phyloP scores from a whole-genome alignment of 768 basidiomycete genomes.

The Boletus reticuloceps region DNA sequence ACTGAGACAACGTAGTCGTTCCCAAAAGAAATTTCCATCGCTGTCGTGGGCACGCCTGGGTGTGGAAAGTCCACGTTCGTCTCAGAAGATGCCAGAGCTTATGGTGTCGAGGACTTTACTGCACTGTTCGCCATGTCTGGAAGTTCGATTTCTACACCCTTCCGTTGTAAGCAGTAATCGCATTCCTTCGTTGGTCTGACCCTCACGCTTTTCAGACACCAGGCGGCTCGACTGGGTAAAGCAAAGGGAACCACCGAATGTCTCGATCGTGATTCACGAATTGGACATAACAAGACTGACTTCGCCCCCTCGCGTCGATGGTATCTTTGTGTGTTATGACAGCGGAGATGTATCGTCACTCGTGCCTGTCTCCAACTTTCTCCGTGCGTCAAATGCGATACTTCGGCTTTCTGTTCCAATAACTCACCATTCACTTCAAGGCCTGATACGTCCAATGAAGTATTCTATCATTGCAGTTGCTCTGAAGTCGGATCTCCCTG shows the following conservation, averaged over 20 bases:
- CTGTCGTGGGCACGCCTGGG: conserved; percentile 72
- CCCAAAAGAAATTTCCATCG: conserved; percentile 51
- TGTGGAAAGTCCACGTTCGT: conserved; percentile 89
- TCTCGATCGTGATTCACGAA: conserved; percentile 53
- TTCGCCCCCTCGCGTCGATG: conserved; percentile 62
- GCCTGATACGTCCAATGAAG: conserved; percentile 52
- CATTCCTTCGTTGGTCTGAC: not conserved
- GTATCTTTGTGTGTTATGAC: conserved; percentile 86
- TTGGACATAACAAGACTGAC: conserved; percentile 55
- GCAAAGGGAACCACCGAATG: conserved; percentile 41
- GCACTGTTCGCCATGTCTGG: conserved; percentile 32
- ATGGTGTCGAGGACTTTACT: conserved; percentile 47
- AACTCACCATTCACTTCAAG: conserved; percentile 36
- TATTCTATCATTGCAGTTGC: conserved; percentile 75
- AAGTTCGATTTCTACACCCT: conserved; percentile 35
- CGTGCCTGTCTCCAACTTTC: conserved; percentile 58
- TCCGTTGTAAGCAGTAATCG: conserved; percentile 36
- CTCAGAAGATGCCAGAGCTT: conserved; percentile 67
- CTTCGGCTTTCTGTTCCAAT: conserved; percentile 4
- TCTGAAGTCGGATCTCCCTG: conserved; percentile 78
- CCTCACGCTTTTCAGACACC: conserved; percentile 33
- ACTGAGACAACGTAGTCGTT: conserved; percentile 22
- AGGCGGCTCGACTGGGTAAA: conserved; percentile 33
- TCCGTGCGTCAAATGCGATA: conserved; percentile 52
- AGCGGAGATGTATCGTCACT: conserved; percentile 62